Percentiles rank a stretch among this genome's conserved stretches.
These are phyloP conservation scores for Arachis stenosperma DNA, from an alignment of 306 rosid genomes.

Conservation along the genomic window DNA sequence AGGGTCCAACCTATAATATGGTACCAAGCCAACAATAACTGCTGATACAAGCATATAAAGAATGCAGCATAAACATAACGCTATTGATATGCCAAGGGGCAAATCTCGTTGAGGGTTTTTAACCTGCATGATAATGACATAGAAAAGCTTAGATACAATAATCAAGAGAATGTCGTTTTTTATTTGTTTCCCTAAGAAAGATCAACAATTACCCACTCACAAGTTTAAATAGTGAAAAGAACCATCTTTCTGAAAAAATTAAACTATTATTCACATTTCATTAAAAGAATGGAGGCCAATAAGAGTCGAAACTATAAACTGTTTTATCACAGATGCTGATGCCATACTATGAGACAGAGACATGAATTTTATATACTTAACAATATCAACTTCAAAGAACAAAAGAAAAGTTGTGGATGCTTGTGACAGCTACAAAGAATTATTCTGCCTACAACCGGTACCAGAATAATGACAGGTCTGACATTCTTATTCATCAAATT, in stretches of 20 bases:
- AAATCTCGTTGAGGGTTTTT: slow-evolving; percentile 75
- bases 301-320: too few species aligned
- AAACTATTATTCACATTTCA: too few species aligned
- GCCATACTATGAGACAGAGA: too few species aligned
- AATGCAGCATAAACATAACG: slow-evolving; percentile 61
- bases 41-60: slow-evolving; percentile 73
- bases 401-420: background rate
- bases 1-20: slow-evolving; percentile 63
- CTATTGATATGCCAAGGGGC: slow-evolving; percentile 68
- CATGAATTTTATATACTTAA: too few species aligned
- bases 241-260: too few species aligned
- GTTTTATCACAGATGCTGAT: too few species aligned
- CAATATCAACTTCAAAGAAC: slow-evolving; percentile 20
- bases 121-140: slow-evolving; percentile 51
- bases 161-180: slow-evolving; percentile 12
- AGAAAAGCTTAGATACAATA: slow-evolving; percentile 5
- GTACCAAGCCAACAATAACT: slow-evolving; percentile 73
- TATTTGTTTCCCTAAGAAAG: slow-evolving; percentile 1
- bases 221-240: background rate
- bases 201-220: slow-evolving; percentile 1
- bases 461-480: slow-evolving; percentile 12
- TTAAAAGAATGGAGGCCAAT: too few species aligned
- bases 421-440: slow-evolving; percentile 17
- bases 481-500: slow-evolving; percentile 1
- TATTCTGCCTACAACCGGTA: background rate